A percentile compares a stretch with the other conserved stretches of the same genome.
phyloP scores from a whole-genome alignment of 345 rosid species.

The Arabis hirsuta region DNA sequence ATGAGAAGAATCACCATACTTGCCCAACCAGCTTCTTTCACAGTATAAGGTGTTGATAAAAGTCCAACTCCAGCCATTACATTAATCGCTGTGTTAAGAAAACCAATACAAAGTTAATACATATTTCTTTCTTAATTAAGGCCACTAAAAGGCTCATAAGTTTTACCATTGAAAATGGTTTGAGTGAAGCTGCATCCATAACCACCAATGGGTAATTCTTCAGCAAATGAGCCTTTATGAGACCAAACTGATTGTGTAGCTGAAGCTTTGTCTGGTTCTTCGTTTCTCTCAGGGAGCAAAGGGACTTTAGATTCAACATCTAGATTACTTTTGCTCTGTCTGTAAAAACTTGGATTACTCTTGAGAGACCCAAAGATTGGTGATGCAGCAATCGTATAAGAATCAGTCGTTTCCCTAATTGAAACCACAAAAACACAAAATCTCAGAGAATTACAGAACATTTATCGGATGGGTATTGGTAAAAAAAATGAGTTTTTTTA shows the following conservation, averaged over 20 bases:
- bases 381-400: slow-evolving; percentile 74
- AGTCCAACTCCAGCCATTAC: slow-evolving; percentile 95
- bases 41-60: slow-evolving; percentile 80
- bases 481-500: background rate
- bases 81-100: slow-evolving; percentile 58
- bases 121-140: background rate
- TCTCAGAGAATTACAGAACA: background rate
- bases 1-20: slow-evolving; percentile 60
- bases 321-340: slow-evolving; percentile 49
- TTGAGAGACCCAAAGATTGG: slow-evolving; percentile 63
- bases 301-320: slow-evolving; percentile 58
- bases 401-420: slow-evolving; percentile 72
- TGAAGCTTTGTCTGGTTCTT: slow-evolving; percentile 52
- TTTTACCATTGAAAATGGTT: slow-evolving; percentile 84
- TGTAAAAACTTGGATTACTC: slow-evolving; percentile 48
- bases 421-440: background rate
- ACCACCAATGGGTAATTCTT: slow-evolving; percentile 60
- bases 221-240: slow-evolving; percentile 68
- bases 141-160: background rate
- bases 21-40: slow-evolving; percentile 85
- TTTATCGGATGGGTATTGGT: background rate
- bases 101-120: slow-evolving; percentile 15
- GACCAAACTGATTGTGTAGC: slow-evolving; percentile 61
- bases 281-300: slow-evolving; percentile 60
- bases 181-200: slow-evolving; percentile 84